A percentile compares a stretch with the other conserved stretches of the same genome.
phyloP scores from a whole-genome alignment of 805 yeast species.

The Metschnikowia reukaufii region DNA sequence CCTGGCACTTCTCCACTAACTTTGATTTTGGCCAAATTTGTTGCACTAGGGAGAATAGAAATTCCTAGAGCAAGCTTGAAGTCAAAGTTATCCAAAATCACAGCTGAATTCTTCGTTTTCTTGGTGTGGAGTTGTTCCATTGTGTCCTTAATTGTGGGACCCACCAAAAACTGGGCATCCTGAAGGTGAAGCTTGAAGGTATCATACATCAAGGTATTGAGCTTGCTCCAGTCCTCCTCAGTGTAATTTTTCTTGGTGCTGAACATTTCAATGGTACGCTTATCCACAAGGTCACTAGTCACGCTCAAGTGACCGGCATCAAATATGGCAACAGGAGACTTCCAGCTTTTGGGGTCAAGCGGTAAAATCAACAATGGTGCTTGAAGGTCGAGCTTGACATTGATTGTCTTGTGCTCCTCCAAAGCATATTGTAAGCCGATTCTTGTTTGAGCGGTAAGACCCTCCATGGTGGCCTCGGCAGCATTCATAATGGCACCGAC shows the following conservation, averaged over 20 bases:
- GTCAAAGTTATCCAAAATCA: slow-evolving; percentile 73
- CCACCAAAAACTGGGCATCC: slow-evolving; percentile 87
- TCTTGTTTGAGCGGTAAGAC: slow-evolving; percentile 83
- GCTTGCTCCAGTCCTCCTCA: slow-evolving; percentile 69
- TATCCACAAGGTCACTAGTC: slow-evolving; percentile 74
- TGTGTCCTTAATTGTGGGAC: slow-evolving; percentile 75
- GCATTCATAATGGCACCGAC: slow-evolving; percentile 89
- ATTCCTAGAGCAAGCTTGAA: slow-evolving; percentile 74
- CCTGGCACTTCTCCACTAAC: slow-evolving; percentile 77
- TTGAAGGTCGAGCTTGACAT: slow-evolving; percentile 83
- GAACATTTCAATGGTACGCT: slow-evolving; percentile 63
- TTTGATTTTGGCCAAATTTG: slow-evolving; percentile 67
- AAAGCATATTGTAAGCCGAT: slow-evolving; percentile 90
- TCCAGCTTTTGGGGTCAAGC: slow-evolving; percentile 70
- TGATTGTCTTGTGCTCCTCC: slow-evolving; percentile 90
- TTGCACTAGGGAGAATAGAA: slow-evolving; percentile 81
- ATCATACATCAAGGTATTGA: slow-evolving; percentile 86
- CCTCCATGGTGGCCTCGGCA: slow-evolving; percentile 93
- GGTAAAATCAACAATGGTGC: slow-evolving; percentile 92
- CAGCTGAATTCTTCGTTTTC: slow-evolving; percentile 46
- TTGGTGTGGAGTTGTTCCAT: slow-evolving; percentile 63
- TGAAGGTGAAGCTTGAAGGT: slow-evolving; percentile 72
- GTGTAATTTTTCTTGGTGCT: slow-evolving; percentile 60
- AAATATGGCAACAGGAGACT: slow-evolving; percentile 84
- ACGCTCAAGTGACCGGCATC: slow-evolving; percentile 96